phyloP scores from a whole-genome alignment of 2,329 filamentous ascomycete genomes.

The Colletotrichum sp. region DNA sequence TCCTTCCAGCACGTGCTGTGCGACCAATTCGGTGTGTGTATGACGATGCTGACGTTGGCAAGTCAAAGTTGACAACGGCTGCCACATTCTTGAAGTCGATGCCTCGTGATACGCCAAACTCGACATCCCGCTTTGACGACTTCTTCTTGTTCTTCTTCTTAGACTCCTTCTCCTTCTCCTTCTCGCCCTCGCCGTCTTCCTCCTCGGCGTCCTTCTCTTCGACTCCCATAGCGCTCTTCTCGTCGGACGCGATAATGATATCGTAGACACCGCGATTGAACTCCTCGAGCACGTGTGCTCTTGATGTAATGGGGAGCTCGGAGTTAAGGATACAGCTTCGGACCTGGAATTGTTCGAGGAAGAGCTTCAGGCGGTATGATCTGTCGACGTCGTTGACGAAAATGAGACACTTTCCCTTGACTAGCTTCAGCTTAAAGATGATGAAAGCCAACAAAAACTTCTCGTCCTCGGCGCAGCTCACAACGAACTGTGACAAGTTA shows the following conservation, averaged over 20 bases:
- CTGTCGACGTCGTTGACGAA: slow-evolving; percentile 83
- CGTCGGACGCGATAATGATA: slow-evolving; percentile 95
- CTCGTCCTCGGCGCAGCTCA: slow-evolving; percentile 93
- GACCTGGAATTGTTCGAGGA: slow-evolving; percentile 95
- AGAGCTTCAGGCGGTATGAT: slow-evolving; percentile 92
- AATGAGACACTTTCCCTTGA: slow-evolving; percentile 84
- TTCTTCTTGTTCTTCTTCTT: slow-evolving; percentile 67
- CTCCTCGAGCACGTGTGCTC: slow-evolving; percentile 93
- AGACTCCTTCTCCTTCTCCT: slow-evolving; percentile 36
- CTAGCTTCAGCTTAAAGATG: slow-evolving; percentile 91
- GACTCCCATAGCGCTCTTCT: slow-evolving; percentile 81
- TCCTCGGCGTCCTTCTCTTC: slow-evolving; percentile 51
- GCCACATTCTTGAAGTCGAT: slow-evolving; percentile 97
- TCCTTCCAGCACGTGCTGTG: slow-evolving; percentile 88
- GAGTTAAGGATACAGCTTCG: slow-evolving; percentile 93
- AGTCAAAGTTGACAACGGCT: slow-evolving; percentile 95
- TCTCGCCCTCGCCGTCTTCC: slow-evolving; percentile 48
- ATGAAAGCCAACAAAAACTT: slow-evolving; percentile 94
- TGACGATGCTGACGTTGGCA: slow-evolving; percentile 85
- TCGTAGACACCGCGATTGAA: slow-evolving; percentile 98
- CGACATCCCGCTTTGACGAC: slow-evolving; percentile 72
- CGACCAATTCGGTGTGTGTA: slow-evolving; percentile 98
- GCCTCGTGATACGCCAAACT: slow-evolving; percentile 82
- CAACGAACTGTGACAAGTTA: slow-evolving; percentile 84
- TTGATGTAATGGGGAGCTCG: slow-evolving; percentile 89